These are phyloP conservation scores for Pseudonitzschia delicatissima DNA, from an alignment of 108 stramenopile genomes.

Conservation along the genomic window DNA sequence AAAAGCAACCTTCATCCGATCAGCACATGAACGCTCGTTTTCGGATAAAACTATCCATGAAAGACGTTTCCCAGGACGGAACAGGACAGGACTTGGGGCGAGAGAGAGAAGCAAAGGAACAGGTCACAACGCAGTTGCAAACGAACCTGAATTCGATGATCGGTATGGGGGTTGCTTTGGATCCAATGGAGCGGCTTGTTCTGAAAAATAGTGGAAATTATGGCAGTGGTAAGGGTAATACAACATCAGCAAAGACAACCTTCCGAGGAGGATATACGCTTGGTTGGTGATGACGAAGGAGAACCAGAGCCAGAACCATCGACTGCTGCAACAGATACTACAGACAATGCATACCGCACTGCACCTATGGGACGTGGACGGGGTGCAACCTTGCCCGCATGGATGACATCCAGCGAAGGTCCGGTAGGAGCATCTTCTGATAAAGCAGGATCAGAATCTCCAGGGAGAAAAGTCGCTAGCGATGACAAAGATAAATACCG, in stretches of 20 bases:
- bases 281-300: constrained; percentile 71
- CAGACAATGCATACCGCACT: not conserved
- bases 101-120: constrained; percentile 16
- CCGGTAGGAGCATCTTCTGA: not conserved
- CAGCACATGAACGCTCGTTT: constrained; percentile 1
- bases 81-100: constrained; percentile 23
- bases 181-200: constrained; percentile 52
- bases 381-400: constrained; percentile 58
- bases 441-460: not conserved
- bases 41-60: constrained; percentile 54
- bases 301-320: constrained; percentile 26
- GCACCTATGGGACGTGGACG: constrained; percentile 60
- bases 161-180: constrained; percentile 65
- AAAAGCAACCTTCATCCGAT: not conserved
- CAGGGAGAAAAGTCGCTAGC: not conserved
- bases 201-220: constrained; percentile 16
- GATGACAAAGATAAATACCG: not conserved
- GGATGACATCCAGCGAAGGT: constrained; percentile 48
- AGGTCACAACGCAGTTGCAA: constrained; percentile 23
- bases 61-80: constrained; percentile 63
- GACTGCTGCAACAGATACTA: not conserved
- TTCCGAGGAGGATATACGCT: constrained; percentile 56
- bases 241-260: not conserved
- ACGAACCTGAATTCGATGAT: constrained; percentile 61
- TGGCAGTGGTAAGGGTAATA: constrained; percentile 1